Conservation (phyloP, 192 early-diverging fungal genomes). For the Diversispora epigaea region DNA sequence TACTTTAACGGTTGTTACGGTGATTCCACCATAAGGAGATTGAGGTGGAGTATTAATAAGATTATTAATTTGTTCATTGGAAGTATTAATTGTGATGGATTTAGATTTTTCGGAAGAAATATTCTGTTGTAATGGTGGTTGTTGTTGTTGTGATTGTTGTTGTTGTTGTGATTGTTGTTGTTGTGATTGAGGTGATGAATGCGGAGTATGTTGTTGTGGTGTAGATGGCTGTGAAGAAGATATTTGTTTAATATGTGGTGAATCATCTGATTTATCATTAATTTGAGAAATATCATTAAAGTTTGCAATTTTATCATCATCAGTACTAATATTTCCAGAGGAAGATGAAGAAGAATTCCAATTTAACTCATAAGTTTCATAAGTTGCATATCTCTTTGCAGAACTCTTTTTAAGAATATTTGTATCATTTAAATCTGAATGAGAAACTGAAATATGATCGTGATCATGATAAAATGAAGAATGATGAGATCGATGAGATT, state of each 20-base stretch:
- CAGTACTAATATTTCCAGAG: not conserved
- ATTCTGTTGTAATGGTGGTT: not conserved
- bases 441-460: not conserved
- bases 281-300: not conserved
- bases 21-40: constrained; percentile 14
- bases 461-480: not conserved
- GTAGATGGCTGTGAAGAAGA: not conserved
- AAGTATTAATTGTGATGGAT: not conserved
- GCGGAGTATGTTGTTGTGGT: not conserved
- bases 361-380: not conserved
- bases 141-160: not conserved
- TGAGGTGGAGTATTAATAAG: not conserved
- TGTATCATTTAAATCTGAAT: not conserved
- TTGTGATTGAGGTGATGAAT: not conserved
- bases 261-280: not conserved
- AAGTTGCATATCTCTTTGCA: constrained; percentile 14
- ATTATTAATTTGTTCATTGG: not conserved
- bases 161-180: not conserved
- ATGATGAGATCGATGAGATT: not conserved
- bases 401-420: not conserved
- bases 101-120: not conserved
- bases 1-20: constrained; percentile 3
- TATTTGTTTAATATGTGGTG: not conserved
- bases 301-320: not conserved
- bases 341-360: not conserved